Evolutionary conservation across 352 stramenopile species (phyloP), one percentile per base, ranked within the genome.

Genomic region (Thalassiosira mediterranea): DNA sequence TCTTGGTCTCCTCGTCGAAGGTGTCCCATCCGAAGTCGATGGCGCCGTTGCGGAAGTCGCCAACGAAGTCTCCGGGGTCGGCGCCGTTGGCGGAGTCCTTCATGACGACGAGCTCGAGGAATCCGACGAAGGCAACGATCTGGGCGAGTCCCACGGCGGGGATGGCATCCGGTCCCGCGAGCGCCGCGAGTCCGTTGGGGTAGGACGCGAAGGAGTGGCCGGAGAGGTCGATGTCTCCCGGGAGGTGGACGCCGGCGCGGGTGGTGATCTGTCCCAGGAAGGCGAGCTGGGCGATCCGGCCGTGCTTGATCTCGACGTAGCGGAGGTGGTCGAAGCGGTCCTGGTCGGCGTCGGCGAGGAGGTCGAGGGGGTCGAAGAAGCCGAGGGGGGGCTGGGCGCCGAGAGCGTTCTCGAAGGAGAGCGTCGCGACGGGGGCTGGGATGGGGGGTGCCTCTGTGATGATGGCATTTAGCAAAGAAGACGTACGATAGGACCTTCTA

Each of bases 361-460:
- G 48, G 57, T 76, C 79, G 29, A 94, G 69, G 13, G 84, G 81
- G 73, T 91, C 81, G 44, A 67, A 89, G 84, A 92, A 90, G 44
- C 88, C 88, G 60, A 94, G 75, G 42, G 88, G 88, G 46, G 84
- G 72, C 71, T 91, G 86, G 11, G 83, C 87, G 46, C 89, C 89
- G 52, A 94, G 83, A 42, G 85, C 89, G 40, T 86, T 42, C 7
- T 7, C 7, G 34, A 42, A 13, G 34, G 7, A 7, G 34, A 13
- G 7, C 7, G 7, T 42, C 7, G 13, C 7, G 34, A 13, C 34
- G 34, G 34, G 7, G 34, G 7, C 34, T 13, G 7, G 34, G 34
- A 13, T 42, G 34, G 7, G 34, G 34, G 34, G 7, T 7, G 34
- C 34, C 34, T n/a, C n/a, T n/a, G n/a, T n/a, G n/a, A n/a, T n/a